Conservation (phyloP, 2,329 filamentous ascomycete species). For the Ophiostoma himal-ulmi region DNA sequence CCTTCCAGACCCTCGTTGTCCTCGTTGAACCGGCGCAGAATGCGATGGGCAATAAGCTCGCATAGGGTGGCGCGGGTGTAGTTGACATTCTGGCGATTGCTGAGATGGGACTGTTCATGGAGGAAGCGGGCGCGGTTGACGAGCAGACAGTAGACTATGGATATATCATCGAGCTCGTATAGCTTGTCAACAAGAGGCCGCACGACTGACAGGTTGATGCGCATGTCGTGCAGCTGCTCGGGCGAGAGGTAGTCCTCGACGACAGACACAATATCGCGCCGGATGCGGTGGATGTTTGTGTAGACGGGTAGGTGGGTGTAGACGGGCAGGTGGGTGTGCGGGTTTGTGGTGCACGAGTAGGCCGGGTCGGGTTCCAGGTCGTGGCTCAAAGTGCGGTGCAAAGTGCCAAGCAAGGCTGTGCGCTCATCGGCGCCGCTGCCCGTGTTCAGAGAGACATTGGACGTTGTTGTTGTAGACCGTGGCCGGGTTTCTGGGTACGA, state of each 20-base stretch:
- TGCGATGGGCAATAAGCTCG: conserved; percentile 72
- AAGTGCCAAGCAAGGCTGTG: conserved; percentile 22
- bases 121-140: conserved; percentile 78
- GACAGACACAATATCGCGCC: conserved; percentile 57
- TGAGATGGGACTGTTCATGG: conserved; percentile 67
- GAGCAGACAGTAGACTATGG: conserved; percentile 76
- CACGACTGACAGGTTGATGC: conserved; percentile 75
- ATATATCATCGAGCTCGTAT: conserved; percentile 73
- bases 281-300: conserved; percentile 68
- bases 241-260: conserved; percentile 60
- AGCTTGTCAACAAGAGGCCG: conserved; percentile 78
- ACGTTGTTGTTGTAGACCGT: not conserved
- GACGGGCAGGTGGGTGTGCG: conserved; percentile 60
- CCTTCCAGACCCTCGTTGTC: conserved; percentile 66
- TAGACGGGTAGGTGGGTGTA: conserved; percentile 67
- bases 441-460: conserved; percentile 8
- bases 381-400: conserved; percentile 36
- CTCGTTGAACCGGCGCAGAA: conserved; percentile 72
- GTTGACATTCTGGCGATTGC: conserved; percentile 75
- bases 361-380: conserved; percentile 38
- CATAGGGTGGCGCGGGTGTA: conserved; percentile 71
- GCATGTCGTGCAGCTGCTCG: conserved; percentile 71
- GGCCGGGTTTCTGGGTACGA: not conserved
- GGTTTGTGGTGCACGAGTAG: conserved; percentile 51
- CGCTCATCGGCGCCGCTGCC: conserved; percentile 19